A percentile compares a stretch with the other conserved stretches of the same genome.
Conservation (phyloP, 257 asterid genomes). For the Prunella vulgaris region DNA sequence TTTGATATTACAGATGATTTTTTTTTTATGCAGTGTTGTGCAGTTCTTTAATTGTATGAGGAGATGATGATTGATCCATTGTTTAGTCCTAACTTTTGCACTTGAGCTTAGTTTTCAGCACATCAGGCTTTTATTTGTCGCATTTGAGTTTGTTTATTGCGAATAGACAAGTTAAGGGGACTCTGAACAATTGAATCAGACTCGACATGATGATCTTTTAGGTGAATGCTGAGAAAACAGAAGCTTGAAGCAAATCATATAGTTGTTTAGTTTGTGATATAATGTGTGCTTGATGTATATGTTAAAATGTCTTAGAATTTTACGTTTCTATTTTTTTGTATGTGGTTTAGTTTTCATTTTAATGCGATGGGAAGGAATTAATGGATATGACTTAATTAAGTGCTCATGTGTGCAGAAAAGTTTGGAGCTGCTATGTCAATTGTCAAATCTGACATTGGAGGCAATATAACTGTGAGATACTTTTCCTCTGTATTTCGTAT, state of each 20-base stretch:
- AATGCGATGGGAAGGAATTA: neutral
- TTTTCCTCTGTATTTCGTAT: slow-evolving; percentile 13
- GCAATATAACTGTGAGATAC: slow-evolving; percentile 71
- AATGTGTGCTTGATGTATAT: neutral
- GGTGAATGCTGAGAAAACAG: neutral
- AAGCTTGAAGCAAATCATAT: neutral
- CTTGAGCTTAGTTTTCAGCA: neutral
- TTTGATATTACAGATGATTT: slow-evolving; percentile 7
- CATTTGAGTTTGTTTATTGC: neutral
- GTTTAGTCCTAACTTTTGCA: neutral
- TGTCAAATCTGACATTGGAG: slow-evolving; percentile 91
- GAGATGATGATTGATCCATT: neutral
- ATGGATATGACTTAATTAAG: slow-evolving; percentile 10
- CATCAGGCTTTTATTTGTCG: neutral
- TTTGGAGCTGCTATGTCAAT: slow-evolving; percentile 95
- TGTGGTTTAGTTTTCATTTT: slow-evolving; percentile 5
- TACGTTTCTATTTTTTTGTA: neutral
- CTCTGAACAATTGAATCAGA: neutral
- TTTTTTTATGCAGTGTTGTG: neutral
- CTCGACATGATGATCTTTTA: neutral
- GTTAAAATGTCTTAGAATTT: neutral
- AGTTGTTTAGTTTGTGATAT: slow-evolving; percentile 5
- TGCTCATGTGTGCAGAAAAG: slow-evolving; percentile 47
- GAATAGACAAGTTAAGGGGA: neutral
- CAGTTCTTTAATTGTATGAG: slow-evolving; percentile 3